phyloP scores from a whole-genome alignment of 2,329 filamentous ascomycete species.

The Alternaria longipes region DNA sequence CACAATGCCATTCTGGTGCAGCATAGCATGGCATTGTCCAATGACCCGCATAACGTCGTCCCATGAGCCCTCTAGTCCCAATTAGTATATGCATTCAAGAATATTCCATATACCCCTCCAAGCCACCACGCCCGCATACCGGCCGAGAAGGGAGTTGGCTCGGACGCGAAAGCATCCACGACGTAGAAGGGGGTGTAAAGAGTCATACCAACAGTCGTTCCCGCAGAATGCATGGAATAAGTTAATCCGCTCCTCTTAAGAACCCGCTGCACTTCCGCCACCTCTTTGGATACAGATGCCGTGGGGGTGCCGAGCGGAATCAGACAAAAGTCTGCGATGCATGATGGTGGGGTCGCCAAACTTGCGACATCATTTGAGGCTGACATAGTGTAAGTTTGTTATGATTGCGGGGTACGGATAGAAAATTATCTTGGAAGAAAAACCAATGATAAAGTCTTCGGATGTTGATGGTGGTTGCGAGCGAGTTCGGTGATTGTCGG shows the following conservation, averaged over 20 bases:
- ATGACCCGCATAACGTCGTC: conserved; percentile 77
- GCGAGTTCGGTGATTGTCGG: background rate
- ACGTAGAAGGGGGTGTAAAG: background rate
- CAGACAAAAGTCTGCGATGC: conserved; percentile 90
- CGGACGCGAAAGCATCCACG: conserved; percentile 2
- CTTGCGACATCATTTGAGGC: conserved; percentile 30
- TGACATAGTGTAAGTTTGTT: conserved; percentile 26
- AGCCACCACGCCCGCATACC: conserved; percentile 10
- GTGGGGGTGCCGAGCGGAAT: conserved; percentile 74
- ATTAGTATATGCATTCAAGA: conserved; percentile 13
- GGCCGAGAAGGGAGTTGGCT: conserved; percentile 15
- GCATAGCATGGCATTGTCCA: conserved; percentile 52
- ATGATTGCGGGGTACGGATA: background rate
- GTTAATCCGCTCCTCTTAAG: conserved; percentile 81
- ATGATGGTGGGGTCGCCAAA: conserved; percentile 71
- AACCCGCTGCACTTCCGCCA: conserved; percentile 87
- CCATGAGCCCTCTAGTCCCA: conserved; percentile 81
- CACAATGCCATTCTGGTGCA: conserved; percentile 51
- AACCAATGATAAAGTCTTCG: background rate
- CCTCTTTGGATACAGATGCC: conserved; percentile 67
- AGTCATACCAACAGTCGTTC: conserved; percentile 83
- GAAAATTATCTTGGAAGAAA: background rate
- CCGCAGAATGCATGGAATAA: conserved; percentile 91
- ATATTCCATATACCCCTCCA: conserved; percentile 10
- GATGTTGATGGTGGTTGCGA: background rate